Evolutionary conservation across 2,329 filamentous ascomycete species (phyloP).

Genomic region (Dactylellina parvicollis): DNA sequence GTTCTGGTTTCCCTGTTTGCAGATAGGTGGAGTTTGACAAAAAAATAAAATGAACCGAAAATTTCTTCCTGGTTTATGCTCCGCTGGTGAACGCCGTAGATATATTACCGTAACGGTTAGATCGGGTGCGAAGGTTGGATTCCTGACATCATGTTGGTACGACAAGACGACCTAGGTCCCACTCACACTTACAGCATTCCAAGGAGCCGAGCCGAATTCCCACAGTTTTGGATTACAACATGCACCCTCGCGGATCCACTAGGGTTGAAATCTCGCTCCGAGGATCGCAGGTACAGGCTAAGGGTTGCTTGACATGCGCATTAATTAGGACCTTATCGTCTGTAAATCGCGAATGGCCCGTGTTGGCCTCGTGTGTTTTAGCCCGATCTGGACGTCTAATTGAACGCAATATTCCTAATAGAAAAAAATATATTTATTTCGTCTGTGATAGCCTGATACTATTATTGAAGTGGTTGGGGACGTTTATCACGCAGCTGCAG

Average conservation of each 20-base stretch:
- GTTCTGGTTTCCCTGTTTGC: too few relatives aligned
- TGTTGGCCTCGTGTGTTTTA: constrained; percentile 20
- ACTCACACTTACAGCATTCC: background rate
- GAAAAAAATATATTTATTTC: background rate
- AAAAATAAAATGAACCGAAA: too few relatives aligned
- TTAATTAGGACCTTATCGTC: background rate
- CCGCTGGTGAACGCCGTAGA: background rate
- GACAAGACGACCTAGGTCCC: background rate
- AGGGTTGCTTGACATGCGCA: background rate
- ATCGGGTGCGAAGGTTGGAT: background rate
- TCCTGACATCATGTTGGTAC: constrained; percentile 8
- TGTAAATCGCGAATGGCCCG: background rate
- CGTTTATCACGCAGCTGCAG: background rate
- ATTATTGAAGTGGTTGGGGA: background rate
- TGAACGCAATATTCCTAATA: background rate
- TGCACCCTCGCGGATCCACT: background rate
- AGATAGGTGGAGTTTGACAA: too few relatives aligned
- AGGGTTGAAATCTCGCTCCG: background rate
- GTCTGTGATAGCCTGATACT: background rate
- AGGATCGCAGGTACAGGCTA: constrained; percentile 15
- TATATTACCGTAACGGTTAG: background rate
- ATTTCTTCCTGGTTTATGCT: background rate
- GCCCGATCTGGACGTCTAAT: constrained; percentile 1
- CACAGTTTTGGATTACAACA: background rate
- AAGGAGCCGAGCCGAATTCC: constrained; percentile 14